A percentile compares a stretch with the other conserved stretches of the same genome.
These are phyloP conservation scores for Pleurotus ostreatus DNA, from an alignment of 768 basidiomycete species.

Conservation along the genomic window DNA sequence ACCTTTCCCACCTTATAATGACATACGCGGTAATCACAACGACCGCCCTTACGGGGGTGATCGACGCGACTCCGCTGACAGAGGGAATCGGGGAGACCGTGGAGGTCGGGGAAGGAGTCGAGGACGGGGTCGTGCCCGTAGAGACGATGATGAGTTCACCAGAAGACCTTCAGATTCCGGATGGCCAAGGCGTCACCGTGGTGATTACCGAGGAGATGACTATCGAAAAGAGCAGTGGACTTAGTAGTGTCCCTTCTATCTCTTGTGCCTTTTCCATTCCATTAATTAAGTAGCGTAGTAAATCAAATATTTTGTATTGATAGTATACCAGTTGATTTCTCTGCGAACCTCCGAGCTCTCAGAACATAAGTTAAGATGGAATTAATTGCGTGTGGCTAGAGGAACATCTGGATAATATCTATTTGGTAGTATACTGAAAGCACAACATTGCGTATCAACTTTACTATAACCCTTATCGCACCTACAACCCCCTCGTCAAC, in stretches of 20 bases:
- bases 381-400: too few relatives aligned
- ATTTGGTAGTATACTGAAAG: slow-evolving; percentile 6
- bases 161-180: slow-evolving; percentile 50
- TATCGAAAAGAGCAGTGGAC: slow-evolving; percentile 2
- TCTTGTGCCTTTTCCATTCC: too few relatives aligned
- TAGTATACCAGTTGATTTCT: too few relatives aligned
- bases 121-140: slow-evolving; percentile 25
- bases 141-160: slow-evolving; percentile 22
- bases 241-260: neutral
- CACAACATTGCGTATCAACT: neutral
- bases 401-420: slow-evolving; percentile 4
- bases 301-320: too few relatives aligned
- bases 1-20: slow-evolving; percentile 8
- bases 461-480: neutral
- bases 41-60: slow-evolving; percentile 23
- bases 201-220: slow-evolving; percentile 23
- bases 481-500: neutral
- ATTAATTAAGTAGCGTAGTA: too few relatives aligned
- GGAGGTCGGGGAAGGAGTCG: slow-evolving; percentile 31
- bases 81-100: slow-evolving; percentile 15
- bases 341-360: too few relatives aligned
- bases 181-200: slow-evolving; percentile 47
- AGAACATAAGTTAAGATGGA: too few relatives aligned
- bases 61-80: slow-evolving; percentile 20
- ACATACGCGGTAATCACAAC: neutral